Evolutionary conservation across 805 yeast species (phyloP).

Genomic region (Myxozyma sirexii): DNA sequence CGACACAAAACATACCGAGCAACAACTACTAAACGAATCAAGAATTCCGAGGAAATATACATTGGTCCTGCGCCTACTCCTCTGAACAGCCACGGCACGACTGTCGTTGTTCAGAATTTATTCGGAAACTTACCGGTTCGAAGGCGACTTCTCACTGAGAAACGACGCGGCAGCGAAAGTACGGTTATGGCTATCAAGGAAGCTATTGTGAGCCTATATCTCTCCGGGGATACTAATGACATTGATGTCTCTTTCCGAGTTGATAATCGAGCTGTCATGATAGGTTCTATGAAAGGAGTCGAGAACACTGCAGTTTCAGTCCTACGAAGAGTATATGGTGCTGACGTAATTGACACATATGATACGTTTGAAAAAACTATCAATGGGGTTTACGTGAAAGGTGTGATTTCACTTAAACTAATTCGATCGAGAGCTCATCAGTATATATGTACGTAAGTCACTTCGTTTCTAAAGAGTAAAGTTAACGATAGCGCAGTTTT

Average conservation of each 20-base stretch:
- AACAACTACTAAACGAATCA: slow-evolving; percentile 25
- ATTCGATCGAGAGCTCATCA: slow-evolving; percentile 11
- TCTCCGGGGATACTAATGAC: background rate
- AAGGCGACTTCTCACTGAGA: slow-evolving; percentile 7
- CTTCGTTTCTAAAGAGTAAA: background rate
- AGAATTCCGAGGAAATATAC: slow-evolving; percentile 15
- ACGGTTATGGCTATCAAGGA: background rate
- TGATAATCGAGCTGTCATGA: background rate
- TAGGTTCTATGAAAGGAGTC: background rate
- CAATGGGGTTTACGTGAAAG: slow-evolving; percentile 4
- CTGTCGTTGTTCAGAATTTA: slow-evolving; percentile 32
- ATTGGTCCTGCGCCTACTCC: background rate
- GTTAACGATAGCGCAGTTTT: background rate
- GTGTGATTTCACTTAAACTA: slow-evolving; percentile 5
- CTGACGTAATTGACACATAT: background rate
- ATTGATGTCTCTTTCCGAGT: slow-evolving; percentile 1
- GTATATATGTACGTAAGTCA: slow-evolving; percentile 23
- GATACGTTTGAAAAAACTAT: background rate
- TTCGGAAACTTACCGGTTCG: slow-evolving; percentile 39
- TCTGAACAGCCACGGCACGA: slow-evolving; percentile 30
- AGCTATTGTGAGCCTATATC: background rate
- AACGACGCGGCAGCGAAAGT: background rate
- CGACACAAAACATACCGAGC: slow-evolving; percentile 38
- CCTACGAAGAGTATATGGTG: slow-evolving; percentile 9
- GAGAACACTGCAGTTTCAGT: background rate